Conservation (phyloP, 257 asterid species). For the Capsicum chinense region DNA sequence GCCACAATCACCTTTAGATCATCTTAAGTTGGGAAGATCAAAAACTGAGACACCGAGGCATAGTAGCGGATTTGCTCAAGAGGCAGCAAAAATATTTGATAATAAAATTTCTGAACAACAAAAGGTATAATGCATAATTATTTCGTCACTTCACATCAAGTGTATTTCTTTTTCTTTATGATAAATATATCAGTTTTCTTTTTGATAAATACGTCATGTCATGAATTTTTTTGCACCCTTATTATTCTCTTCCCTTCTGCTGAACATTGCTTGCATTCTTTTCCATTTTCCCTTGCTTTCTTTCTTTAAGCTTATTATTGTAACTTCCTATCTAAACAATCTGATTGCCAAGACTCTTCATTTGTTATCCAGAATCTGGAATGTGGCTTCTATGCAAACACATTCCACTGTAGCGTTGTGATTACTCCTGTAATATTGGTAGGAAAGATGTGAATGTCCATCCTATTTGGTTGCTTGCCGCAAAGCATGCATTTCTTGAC, state of each 20-base stretch:
- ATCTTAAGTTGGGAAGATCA: slow-evolving; percentile 57
- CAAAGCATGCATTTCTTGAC: neutral
- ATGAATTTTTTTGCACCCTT: neutral
- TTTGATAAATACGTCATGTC: neutral
- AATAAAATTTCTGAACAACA: slow-evolving; percentile 69
- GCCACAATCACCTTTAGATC: slow-evolving; percentile 41
- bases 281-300: slow-evolving; percentile 14
- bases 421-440: slow-evolving; percentile 15
- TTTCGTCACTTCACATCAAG: neutral
- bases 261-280: neutral
- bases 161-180: neutral
- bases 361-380: slow-evolving; percentile 10
- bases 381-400: neutral
- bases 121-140: slow-evolving; percentile 56
- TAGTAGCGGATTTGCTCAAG: slow-evolving; percentile 58
- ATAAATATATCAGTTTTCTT: neutral
- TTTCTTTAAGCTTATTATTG: neutral
- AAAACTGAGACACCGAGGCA: slow-evolving; percentile 71
- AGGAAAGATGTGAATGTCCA: neutral
- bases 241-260: neutral
- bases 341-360: neutral
- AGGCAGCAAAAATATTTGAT: slow-evolving; percentile 88
- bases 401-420: neutral
- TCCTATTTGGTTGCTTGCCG: slow-evolving; percentile 10
- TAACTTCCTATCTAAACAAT: neutral